These are phyloP conservation scores for Phytophthora niederhauseri DNA, from an alignment of 352 stramenopile genomes.

Conservation along the genomic window DNA sequence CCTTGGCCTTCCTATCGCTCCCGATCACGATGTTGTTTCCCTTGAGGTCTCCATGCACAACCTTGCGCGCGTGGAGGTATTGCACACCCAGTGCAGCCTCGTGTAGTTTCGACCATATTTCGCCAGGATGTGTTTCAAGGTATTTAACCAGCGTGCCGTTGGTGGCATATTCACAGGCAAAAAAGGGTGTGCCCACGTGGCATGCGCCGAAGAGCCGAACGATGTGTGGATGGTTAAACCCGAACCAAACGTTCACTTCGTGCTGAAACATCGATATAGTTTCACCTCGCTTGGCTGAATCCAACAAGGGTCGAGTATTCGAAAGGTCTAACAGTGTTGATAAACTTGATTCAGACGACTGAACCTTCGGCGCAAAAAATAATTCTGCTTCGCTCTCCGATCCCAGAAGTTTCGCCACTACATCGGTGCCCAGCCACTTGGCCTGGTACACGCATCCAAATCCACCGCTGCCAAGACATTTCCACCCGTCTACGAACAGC, in stretches of 20 bases:
- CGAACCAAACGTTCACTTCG: constrained; percentile 31
- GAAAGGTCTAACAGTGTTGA: not conserved
- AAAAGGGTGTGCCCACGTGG: not conserved
- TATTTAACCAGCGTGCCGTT: no score
- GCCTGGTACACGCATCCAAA: not conserved
- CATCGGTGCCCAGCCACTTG: constrained; percentile 20
- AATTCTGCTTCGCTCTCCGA: not conserved
- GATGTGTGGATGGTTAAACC: constrained; percentile 24
- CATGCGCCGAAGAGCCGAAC: constrained; percentile 20
- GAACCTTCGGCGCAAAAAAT: not conserved
- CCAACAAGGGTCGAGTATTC: not conserved
- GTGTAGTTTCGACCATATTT: no score
- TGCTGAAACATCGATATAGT: constrained; percentile 15
- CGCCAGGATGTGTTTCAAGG: no score
- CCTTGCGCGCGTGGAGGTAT: no score
- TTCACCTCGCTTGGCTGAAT: not conserved
- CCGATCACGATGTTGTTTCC: no score
- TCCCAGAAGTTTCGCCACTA: constrained; percentile 13
- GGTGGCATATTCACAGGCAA: no score
- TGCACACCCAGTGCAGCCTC: no score
- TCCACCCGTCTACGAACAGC: not conserved
- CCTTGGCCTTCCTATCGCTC: no score
- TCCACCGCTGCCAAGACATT: not conserved
- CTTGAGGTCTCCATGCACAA: no score
- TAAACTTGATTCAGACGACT: not conserved